Percentiles rank a stretch among this genome's conserved stretches.
Evolutionary conservation across 495 filamentous ascomycete species (phyloP).

Genomic region (Penicillium bovifimosum): DNA sequence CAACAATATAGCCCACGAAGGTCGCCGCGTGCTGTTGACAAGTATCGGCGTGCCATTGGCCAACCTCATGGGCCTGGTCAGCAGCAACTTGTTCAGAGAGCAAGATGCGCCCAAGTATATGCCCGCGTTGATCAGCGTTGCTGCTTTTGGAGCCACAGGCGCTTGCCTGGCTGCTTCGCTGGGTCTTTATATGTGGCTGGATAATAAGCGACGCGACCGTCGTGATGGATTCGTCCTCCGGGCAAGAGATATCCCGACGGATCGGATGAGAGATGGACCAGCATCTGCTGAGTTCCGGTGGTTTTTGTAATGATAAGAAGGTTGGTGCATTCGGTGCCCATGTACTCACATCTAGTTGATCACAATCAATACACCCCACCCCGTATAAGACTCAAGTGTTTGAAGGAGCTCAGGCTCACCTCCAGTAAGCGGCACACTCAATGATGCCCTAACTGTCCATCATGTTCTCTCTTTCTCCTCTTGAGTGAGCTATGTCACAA

Average conservation of each 20-base stretch:
- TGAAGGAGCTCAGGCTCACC: too few species aligned
- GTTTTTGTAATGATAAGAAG: slow-evolving; percentile 46
- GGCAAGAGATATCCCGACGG: slow-evolving; percentile 64
- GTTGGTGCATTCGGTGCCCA: not conserved
- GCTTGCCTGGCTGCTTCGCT: slow-evolving; percentile 51
- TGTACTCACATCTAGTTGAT: not conserved
- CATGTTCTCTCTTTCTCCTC: not conserved
- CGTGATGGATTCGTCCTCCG: slow-evolving; percentile 54
- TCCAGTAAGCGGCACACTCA: too few species aligned
- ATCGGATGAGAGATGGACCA: slow-evolving; percentile 63
- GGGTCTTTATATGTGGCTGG: slow-evolving; percentile 63
- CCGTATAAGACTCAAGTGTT: too few species aligned
- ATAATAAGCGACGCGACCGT: slow-evolving; percentile 60
- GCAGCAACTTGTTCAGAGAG: slow-evolving; percentile 66
- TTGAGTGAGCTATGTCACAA: not conserved
- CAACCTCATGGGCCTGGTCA: slow-evolving; percentile 76
- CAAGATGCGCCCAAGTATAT: slow-evolving; percentile 69
- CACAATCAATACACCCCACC: not conserved
- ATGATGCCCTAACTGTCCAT: too few species aligned
- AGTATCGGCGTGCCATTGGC: slow-evolving; percentile 70
- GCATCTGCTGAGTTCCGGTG: slow-evolving; percentile 61
- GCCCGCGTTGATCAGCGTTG: slow-evolving; percentile 67
- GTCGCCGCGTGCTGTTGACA: slow-evolving; percentile 62
- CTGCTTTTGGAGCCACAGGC: slow-evolving; percentile 63
- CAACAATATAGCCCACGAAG: slow-evolving; percentile 76